Conservation (phyloP, 495 filamentous ascomycete genomes). For the Aspergillus bertholletiae region DNA sequence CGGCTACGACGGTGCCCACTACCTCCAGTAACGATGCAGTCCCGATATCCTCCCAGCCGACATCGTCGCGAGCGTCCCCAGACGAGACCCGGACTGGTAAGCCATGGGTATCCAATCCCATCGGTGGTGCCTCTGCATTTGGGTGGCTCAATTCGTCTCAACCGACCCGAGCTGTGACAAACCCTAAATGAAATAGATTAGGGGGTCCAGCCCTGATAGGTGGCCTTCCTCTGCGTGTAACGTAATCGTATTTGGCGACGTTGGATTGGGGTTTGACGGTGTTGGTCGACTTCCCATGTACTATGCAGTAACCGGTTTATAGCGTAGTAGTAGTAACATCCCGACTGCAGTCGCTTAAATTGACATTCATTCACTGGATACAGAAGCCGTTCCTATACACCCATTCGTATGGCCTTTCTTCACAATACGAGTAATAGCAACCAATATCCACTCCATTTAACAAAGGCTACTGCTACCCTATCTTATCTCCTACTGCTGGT, state of each 20-base stretch:
- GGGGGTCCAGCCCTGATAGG: slow-evolving; percentile 1
- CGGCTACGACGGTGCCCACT: slow-evolving; percentile 28
- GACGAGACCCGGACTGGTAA: slow-evolving; percentile 43
- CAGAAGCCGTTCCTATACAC: not conserved
- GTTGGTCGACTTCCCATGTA: slow-evolving; percentile 3
- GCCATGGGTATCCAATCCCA: slow-evolving; percentile 64
- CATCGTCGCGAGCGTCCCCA: slow-evolving; percentile 19
- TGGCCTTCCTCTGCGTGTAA: not conserved
- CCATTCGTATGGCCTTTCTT: too few species aligned
- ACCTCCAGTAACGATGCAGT: slow-evolving; percentile 24
- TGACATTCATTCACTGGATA: not conserved
- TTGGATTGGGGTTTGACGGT: not conserved
- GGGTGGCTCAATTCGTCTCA: slow-evolving; percentile 70
- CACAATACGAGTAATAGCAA: too few species aligned
- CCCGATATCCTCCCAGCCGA: slow-evolving; percentile 19
- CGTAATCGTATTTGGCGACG: not conserved
- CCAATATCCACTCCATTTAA: too few species aligned
- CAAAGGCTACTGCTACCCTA: too few species aligned
- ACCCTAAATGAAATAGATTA: slow-evolving; percentile 29
- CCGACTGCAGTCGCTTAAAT: not conserved
- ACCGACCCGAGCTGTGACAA: slow-evolving; percentile 7
- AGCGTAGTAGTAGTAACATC: slow-evolving; percentile 13
- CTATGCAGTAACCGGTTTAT: slow-evolving; percentile 11
- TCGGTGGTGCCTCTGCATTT: slow-evolving; percentile 93
- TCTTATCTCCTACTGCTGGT: too few species aligned